phyloP scores from a whole-genome alignment of 139 green algal genomes.

The Zygnema cylindricum region DNA sequence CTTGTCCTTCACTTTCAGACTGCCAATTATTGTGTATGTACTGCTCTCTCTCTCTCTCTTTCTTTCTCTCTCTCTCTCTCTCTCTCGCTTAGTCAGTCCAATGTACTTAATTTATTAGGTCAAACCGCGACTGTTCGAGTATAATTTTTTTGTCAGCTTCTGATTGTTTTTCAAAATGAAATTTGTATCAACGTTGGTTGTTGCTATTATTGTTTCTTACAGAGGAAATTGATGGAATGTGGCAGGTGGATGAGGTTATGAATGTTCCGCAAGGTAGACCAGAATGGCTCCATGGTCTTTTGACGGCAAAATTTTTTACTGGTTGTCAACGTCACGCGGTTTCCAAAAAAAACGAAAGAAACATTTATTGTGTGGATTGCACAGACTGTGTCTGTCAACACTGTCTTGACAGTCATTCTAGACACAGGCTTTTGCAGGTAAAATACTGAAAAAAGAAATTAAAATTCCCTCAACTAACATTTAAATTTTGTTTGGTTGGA shows the following conservation, averaged over 20 bases:
- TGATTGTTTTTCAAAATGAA: background rate
- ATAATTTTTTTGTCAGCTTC: background rate
- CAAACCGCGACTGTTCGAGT: background rate
- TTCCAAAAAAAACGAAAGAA: slow-evolving; percentile 43
- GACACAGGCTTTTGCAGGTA: slow-evolving; percentile 39
- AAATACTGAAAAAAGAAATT: no score
- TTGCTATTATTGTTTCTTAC: background rate
- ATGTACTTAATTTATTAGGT: background rate
- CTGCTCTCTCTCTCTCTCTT: background rate
- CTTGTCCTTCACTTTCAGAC: no score
- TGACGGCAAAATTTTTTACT: slow-evolving; percentile 33
- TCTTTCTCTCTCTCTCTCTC: background rate
- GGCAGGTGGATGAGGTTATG: background rate
- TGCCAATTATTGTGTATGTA: background rate
- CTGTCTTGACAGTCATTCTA: slow-evolving; percentile 22
- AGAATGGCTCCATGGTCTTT: slow-evolving; percentile 31
- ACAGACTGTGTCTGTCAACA: slow-evolving; percentile 43
- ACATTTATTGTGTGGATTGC: slow-evolving; percentile 49
- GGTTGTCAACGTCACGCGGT: slow-evolving; percentile 4
- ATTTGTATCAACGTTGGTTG: background rate
- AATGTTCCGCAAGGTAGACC: slow-evolving; percentile 20
- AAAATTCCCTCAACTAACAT: no score
- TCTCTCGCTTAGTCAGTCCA: background rate
- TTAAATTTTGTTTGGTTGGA: background rate
- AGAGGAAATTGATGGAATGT: background rate